A percentile compares a stretch with the other conserved stretches of the same genome.
Conservation (phyloP, 2,329 filamentous ascomycete genomes). For the Colletotrichum melonis region DNA sequence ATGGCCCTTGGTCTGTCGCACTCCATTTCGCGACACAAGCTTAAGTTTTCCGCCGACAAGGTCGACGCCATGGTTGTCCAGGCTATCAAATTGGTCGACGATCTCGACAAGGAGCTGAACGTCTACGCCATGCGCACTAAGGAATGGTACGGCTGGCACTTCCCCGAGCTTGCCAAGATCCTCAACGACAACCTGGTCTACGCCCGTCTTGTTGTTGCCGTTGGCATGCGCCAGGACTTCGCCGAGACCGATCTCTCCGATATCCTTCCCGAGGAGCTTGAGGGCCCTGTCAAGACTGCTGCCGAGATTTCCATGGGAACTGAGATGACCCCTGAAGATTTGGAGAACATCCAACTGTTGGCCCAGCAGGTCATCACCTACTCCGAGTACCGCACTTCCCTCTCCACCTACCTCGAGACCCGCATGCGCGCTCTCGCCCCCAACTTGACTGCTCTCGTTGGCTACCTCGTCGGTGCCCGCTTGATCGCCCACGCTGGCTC, state of each 20-base stretch:
- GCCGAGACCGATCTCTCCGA: slow-evolving; percentile 83
- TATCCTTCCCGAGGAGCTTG: slow-evolving; percentile 95
- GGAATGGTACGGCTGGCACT: slow-evolving; percentile 99
- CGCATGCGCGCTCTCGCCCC: slow-evolving; percentile 98
- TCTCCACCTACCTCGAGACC: slow-evolving; percentile 88
- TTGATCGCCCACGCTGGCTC: slow-evolving; percentile 96
- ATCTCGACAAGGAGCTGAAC: slow-evolving; percentile 98
- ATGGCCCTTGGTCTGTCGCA: slow-evolving; percentile 98
- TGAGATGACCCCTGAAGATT: slow-evolving; percentile 91
- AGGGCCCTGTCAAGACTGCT: slow-evolving; percentile 89
- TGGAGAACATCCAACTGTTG: slow-evolving; percentile 91
- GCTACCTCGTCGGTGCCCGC: slow-evolving; percentile 92
- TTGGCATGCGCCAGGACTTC: slow-evolving; percentile 89
- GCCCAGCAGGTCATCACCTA: slow-evolving; percentile 95
- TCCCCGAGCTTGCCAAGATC: slow-evolving; percentile 97
- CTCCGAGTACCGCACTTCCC: slow-evolving; percentile 88
- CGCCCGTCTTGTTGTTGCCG: slow-evolving; percentile 85
- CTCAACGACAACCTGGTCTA: slow-evolving; percentile 98
- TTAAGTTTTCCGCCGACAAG: slow-evolving; percentile 99
- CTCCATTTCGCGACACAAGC: slow-evolving; percentile 95
- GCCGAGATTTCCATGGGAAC: slow-evolving; percentile 99
- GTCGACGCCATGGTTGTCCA: slow-evolving; percentile 99
- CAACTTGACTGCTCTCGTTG: slow-evolving; percentile 92
- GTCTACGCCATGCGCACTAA: slow-evolving; percentile 99
- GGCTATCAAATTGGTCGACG: slow-evolving; percentile 92